These are phyloP conservation scores for Taiozyma sp. DNA, from an alignment of 1,139 yeast genomes.

Conservation along the genomic window DNA sequence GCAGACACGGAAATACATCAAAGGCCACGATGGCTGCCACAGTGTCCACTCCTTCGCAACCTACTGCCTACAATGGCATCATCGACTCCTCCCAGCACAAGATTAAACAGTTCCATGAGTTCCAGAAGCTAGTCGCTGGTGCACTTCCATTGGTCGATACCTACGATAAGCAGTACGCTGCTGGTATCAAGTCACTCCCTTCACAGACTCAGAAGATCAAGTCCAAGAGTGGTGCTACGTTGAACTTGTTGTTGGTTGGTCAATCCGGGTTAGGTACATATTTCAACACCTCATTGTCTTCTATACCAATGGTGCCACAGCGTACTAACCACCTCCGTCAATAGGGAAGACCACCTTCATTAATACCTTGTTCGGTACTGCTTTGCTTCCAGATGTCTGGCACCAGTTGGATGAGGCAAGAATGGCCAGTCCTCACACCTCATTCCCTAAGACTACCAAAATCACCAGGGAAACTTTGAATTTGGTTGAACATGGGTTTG, in stretches of 20 bases:
- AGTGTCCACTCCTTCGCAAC: neutral
- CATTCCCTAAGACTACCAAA: slow-evolving; percentile 29
- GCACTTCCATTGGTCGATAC: neutral
- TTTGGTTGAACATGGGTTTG: slow-evolving; percentile 48
- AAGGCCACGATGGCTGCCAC: neutral
- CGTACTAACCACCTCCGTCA: neutral
- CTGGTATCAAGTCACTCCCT: slow-evolving; percentile 26
- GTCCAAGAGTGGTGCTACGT: slow-evolving; percentile 44
- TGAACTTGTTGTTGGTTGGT: slow-evolving; percentile 57
- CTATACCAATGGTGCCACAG: too few relatives aligned
- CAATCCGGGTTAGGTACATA: slow-evolving; percentile 50
- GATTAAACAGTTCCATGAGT: neutral
- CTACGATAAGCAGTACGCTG: slow-evolving; percentile 6
- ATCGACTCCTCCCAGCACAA: neutral
- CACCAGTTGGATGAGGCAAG: slow-evolving; percentile 9
- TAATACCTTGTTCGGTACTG: slow-evolving; percentile 46
- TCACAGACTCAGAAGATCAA: slow-evolving; percentile 25
- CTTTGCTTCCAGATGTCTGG: slow-evolving; percentile 24
- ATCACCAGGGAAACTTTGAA: slow-evolving; percentile 37
- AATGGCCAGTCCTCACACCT: slow-evolving; percentile 5
- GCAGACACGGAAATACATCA: neutral
- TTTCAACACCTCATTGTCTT: neutral
- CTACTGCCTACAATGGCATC: neutral
- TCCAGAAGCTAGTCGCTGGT: neutral
- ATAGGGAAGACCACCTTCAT: slow-evolving; percentile 46